Conservation (phyloP, 2,329 filamentous ascomycete genomes). For the Fusarium sp. region DNA sequence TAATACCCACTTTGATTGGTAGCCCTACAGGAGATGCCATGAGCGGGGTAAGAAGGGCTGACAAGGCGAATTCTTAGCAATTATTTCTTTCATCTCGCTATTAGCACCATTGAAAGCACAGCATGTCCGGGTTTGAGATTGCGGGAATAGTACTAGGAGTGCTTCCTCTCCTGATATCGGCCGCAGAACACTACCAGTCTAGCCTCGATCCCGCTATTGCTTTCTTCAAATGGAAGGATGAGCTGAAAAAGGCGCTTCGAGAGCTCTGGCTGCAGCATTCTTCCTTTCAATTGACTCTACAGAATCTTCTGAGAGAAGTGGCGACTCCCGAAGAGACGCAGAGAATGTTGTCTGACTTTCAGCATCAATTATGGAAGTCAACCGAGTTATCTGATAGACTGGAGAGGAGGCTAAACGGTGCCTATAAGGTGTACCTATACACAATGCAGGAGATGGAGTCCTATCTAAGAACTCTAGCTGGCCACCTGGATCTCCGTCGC, state of each 20-base stretch:
- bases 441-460: not conserved
- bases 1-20: too few species aligned
- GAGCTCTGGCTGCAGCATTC: not conserved
- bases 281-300: not conserved
- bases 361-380: constrained; percentile 1
- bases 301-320: not conserved
- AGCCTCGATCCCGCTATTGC: not conserved
- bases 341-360: not conserved
- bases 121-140: not conserved
- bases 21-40: too few species aligned
- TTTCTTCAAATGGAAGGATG: not conserved
- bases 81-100: too few species aligned
- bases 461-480: not conserved
- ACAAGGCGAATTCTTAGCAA: too few species aligned
- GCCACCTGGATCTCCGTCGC: not conserved
- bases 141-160: not conserved
- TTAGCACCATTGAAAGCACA: too few species aligned
- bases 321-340: not conserved
- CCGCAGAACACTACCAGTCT: not conserved
- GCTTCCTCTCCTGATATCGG: not conserved
- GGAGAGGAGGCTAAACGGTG: not conserved
- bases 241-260: not conserved
- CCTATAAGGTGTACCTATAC: not conserved
- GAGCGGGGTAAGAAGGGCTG: too few species aligned
- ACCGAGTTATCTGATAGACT: not conserved